These are phyloP conservation scores for Wallacemonas collosoma DNA, from an alignment of 208 protist genomes.

Conservation along the genomic window DNA sequence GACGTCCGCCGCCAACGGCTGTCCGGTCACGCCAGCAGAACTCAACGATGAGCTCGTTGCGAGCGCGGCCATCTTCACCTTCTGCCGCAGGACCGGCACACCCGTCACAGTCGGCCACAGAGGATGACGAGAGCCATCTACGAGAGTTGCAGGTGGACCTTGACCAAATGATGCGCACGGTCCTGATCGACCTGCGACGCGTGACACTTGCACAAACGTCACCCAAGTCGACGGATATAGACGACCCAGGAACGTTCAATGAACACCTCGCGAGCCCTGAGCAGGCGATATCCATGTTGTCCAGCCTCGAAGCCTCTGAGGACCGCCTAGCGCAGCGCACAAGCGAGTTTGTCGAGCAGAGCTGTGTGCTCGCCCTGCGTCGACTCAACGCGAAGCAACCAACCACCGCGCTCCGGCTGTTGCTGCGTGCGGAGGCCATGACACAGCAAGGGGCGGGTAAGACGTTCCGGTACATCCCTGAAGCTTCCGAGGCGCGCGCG, in stretches of 20 bases:
- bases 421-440: conserved; percentile 42
- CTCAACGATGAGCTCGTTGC: neutral
- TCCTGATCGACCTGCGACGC: conserved; percentile 8
- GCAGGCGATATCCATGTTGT: neutral
- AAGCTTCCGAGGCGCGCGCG: conserved; percentile 27
- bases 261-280: neutral
- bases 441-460: conserved; percentile 44
- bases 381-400: conserved; percentile 62
- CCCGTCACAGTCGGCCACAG: neutral
- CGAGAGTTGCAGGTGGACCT: neutral
- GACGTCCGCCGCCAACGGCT: neutral
- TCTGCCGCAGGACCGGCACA: no score
- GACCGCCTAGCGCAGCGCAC: conserved; percentile 1
- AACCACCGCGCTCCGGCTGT: conserved; percentile 54
- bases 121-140: conserved; percentile 2
- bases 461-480: conserved; percentile 40
- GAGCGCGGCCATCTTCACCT: no score
- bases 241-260: no score
- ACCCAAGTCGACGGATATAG: neutral
- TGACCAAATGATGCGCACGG: conserved; percentile 1
- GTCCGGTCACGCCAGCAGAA: neutral
- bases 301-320: conserved; percentile 11
- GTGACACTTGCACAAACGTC: neutral
- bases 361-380: conserved; percentile 48
- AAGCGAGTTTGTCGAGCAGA: conserved; percentile 30